Conservation (phyloP, 257 asterid genomes). For the Ballota nigra region DNA sequence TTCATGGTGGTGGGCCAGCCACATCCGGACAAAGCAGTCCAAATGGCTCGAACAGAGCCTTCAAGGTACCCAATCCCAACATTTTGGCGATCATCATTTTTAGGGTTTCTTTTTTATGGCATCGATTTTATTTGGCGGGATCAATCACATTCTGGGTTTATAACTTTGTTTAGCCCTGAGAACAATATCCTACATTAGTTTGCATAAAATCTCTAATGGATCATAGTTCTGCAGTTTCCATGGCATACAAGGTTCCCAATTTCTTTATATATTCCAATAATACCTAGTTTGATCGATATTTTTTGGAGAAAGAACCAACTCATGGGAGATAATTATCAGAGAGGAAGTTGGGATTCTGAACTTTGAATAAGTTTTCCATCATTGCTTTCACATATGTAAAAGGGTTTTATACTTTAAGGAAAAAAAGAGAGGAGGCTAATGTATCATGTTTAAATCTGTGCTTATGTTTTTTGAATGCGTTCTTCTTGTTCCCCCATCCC, state of each 20-base stretch:
- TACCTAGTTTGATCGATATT: background rate
- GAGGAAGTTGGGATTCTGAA: background rate
- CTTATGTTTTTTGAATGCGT: background rate
- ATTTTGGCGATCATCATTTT: background rate
- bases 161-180: background rate
- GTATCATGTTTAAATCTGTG: background rate
- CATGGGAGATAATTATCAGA: background rate
- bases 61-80: constrained; percentile 36
- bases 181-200: background rate
- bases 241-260: background rate
- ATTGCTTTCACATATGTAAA: background rate
- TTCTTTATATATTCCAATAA: background rate
- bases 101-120: background rate
- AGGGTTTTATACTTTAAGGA: background rate
- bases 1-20: constrained; percentile 86
- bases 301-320: background rate
- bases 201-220: background rate
- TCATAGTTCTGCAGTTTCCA: background rate
- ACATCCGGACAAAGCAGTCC: constrained; percentile 62
- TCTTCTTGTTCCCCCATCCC: too few species aligned
- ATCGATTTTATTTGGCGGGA: background rate
- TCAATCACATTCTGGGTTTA: background rate
- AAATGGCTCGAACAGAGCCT: constrained; percentile 73
- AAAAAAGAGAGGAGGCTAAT: background rate
- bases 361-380: background rate